phyloP scores from a whole-genome alignment of 2,329 filamentous ascomycete genomes.

The Stachybotrys chlorohalonatus region DNA sequence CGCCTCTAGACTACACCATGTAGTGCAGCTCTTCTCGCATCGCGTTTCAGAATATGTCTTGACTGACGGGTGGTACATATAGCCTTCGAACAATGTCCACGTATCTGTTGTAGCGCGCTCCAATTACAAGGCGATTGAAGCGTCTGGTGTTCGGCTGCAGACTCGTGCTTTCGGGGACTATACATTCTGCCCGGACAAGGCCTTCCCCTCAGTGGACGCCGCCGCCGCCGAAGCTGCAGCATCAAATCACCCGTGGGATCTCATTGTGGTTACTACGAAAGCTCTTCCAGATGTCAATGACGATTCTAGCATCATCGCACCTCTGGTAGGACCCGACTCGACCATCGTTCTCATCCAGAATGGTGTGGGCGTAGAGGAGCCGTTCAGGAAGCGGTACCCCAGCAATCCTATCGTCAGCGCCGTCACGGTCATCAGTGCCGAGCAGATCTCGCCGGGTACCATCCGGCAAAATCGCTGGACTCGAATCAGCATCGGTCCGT shows the following conservation, averaged over 20 bases:
- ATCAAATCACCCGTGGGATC: conserved; percentile 34
- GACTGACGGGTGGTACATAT: conserved; percentile 3
- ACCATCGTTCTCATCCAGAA: conserved; percentile 63
- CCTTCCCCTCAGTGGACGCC: conserved; percentile 53
- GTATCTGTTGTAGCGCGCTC: conserved; percentile 66
- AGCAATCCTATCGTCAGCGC: conserved; percentile 52
- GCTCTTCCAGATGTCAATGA: conserved; percentile 55
- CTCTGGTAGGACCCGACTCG: conserved; percentile 44
- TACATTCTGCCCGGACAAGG: conserved; percentile 50
- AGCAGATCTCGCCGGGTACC: conserved; percentile 52
- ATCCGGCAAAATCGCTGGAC: conserved; percentile 69
- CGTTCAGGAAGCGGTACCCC: conserved; percentile 55
- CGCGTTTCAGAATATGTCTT: conserved; percentile 1
- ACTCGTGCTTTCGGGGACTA: conserved; percentile 62
- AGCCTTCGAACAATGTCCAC: conserved; percentile 42
- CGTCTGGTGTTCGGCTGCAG: conserved; percentile 52
- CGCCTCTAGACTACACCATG: conserved; percentile 56
- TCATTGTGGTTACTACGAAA: conserved; percentile 62
- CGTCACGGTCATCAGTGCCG: conserved; percentile 61
- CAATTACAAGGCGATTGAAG: conserved; percentile 57
- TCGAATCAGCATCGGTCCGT: conserved; percentile 59
- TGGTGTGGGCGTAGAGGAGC: conserved; percentile 60
- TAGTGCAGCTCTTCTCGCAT: conserved; percentile 14
- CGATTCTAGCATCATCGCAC: conserved; percentile 52
- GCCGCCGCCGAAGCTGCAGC: conserved; percentile 25